Base-by-base conservation (phyloP, 495 filamentous ascomycete species). In the Talaromyces proteolyticus region DNA sequence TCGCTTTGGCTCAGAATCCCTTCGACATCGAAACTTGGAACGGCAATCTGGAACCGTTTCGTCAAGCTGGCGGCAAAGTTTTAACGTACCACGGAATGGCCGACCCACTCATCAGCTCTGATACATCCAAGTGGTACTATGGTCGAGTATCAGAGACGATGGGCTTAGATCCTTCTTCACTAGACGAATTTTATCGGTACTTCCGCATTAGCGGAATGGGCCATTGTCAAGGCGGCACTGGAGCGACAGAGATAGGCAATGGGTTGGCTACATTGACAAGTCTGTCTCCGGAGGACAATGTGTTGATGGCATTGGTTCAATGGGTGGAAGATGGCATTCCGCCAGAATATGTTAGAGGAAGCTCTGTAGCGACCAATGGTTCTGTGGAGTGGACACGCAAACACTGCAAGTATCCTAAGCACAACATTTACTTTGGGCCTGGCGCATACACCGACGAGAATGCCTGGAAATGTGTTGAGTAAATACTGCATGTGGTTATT, bases 151-250 rank as follows among this genome's bases (percentile, higher is more conserved):
- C 65, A 0, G 53, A 69, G 11, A 68, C 73, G 6, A 77, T 78
- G 72, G 53, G 59, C 3, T 43, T 69, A 12, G 44, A 57, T 0
- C 67, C 72, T 0, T 19, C 58, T 2, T 50, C 73, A 0, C 57
- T 83, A 10, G 80, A 85, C 51, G 67, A 70, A 2, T 84, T 82
- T 57, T 77, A 81, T 42, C 73, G 81, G 44, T 79, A 76, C 60
- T 86, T 84, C 64, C 66, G 70, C 1, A 76, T 84, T 52, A 71
- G 72, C 24, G 82, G 81, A 0, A 79, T 81, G 72, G 62, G 58
- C 20, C 79, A 81, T 53, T 81, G 75, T 53, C 58, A 53, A 14
- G 60, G 57, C 10, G 79, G 79, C 6, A 68, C 72, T n/a, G 80
- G 81, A 0, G 79, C 76, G 0, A 71, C 68, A 57, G 67, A 68